A percentile compares a stretch with the other conserved stretches of the same genome.
phyloP scores from a whole-genome alignment of 768 basidiomycete species.

The Polyporus arcularius region DNA sequence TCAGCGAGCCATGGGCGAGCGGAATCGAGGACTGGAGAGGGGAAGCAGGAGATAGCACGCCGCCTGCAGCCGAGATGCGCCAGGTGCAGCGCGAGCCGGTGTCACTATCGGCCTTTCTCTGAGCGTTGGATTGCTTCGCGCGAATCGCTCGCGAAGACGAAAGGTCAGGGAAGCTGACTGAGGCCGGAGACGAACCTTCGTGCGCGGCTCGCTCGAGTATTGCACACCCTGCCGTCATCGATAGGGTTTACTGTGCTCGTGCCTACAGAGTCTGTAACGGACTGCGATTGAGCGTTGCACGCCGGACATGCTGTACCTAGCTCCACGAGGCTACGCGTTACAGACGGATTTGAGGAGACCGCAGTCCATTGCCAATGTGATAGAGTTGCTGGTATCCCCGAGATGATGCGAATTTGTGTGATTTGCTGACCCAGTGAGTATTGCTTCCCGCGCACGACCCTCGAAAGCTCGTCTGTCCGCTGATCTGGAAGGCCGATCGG shows the following conservation, averaged over 20 bases:
- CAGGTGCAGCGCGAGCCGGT: background rate
- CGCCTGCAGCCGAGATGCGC: background rate
- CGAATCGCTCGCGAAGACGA: background rate
- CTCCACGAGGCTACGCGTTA: too few species aligned
- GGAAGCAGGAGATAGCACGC: background rate
- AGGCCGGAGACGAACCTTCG: background rate
- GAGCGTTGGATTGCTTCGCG: background rate
- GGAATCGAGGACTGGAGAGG: background rate
- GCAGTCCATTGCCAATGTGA: background rate
- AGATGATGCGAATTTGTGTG: background rate
- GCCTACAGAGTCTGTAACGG: background rate
- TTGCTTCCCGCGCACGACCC: background rate
- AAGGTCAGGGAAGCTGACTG: background rate
- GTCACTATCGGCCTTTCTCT: background rate
- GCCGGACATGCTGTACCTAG: too few species aligned
- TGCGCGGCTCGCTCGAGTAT: background rate
- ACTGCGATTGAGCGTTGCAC: too few species aligned
- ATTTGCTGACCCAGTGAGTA: background rate
- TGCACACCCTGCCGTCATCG: background rate
- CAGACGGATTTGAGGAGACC: background rate
- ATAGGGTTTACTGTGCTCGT: background rate
- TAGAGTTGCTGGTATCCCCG: background rate
- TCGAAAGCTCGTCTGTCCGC: too few species aligned
- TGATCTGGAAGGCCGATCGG: too few species aligned
- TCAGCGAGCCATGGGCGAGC: slow-evolving; percentile 2